Evolutionary conservation across 2,329 filamentous ascomycete genomes (phyloP), one percentile per base, ranked within the genome.

Genomic region (Fusarium sulawesiense): DNA sequence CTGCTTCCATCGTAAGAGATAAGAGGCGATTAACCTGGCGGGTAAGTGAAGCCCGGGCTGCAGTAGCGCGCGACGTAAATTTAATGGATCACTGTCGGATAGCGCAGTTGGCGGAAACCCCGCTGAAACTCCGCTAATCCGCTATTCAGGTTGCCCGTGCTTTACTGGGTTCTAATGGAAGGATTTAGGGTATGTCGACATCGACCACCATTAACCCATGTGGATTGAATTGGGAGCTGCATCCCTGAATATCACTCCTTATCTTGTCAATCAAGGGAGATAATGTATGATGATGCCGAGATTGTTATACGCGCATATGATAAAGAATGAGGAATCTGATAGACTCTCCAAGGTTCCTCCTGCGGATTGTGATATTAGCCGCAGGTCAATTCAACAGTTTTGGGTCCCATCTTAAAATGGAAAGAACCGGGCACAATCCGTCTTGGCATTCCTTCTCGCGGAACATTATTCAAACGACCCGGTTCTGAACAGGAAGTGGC

Each of bases 241-340:
- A 60, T 60, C 57, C 61, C 59, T 64, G 61, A 64, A 64, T 27
- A 64, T 64, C 49, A 6, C 18, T 49, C 45, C 60, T 50, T 65
- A 51, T 65, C 53, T 27, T 30, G 53, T 47, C 60, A 14, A 64
- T 41, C 27, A 3, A 18, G n/a, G 29, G 21, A n/a, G 30, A n/a
- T 23, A 25, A 18, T 40, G 44, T 34, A 61, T 32, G 30, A 49
- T 50, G 30, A 21, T 45, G 13, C 58, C 48, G 7, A 54, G 45
- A 56, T 21, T 25, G 16, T 21, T 37, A 21, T 23, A 25, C 45
- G 11, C 27, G n/a, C 21, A n/a, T 23, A 14, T 23, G 55, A 50
- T 25, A 23, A 12, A 14, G 30, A 8, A n/a, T 37, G 40, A 30
- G 9, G 21, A 34, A 50, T n/a, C 8, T 25, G 20, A 20, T 21